These are phyloP conservation scores for Pseudomonodictys pantanalensis DNA, from an alignment of 495 filamentous ascomycete species.

Conservation along the genomic window DNA sequence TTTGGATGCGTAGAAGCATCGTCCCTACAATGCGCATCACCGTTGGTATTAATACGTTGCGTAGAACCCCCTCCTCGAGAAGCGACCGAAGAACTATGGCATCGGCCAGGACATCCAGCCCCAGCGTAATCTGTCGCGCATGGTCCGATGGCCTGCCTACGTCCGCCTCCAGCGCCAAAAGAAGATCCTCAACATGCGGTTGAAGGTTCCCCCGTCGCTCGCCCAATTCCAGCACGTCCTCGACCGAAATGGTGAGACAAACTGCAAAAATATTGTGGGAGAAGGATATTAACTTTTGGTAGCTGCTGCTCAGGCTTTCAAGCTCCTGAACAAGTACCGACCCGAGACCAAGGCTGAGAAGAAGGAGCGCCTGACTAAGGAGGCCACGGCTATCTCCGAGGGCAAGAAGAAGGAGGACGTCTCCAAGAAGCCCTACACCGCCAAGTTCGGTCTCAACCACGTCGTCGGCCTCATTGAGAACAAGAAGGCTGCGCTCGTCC, in stretches of 20 bases:
- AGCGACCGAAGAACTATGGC: conserved; percentile 94
- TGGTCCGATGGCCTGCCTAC: conserved; percentile 95
- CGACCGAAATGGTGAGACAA: conserved; percentile 80
- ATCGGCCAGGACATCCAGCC: conserved; percentile 99
- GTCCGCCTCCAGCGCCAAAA: conserved; percentile 98
- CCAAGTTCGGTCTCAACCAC: conserved; percentile 99
- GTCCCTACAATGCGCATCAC: neutral
- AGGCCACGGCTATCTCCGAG: conserved; percentile 93
- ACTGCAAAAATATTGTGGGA: neutral
- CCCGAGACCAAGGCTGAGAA: conserved; percentile 99
- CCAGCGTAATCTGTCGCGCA: conserved; percentile 92
- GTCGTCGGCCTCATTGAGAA: conserved; percentile 99
- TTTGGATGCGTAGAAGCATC: too few relatives aligned
- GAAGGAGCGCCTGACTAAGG: conserved; percentile 97
- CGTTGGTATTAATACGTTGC: conserved; percentile 14
- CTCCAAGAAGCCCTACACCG: conserved; percentile 98
- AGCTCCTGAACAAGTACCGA: conserved; percentile 99
- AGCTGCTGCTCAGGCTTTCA: conserved; percentile 88
- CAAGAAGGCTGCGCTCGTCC: conserved; percentile 97
- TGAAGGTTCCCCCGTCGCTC: conserved; percentile 97
- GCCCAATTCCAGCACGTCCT: conserved; percentile 96
- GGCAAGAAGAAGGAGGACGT: conserved; percentile 99
- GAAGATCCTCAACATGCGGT: conserved; percentile 97
- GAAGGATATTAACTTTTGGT: neutral
- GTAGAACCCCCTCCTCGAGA: conserved; percentile 97